Evolutionary conservation across 805 yeast genomes (phyloP).

Genomic region (Myxozyma lipomycoides): DNA sequence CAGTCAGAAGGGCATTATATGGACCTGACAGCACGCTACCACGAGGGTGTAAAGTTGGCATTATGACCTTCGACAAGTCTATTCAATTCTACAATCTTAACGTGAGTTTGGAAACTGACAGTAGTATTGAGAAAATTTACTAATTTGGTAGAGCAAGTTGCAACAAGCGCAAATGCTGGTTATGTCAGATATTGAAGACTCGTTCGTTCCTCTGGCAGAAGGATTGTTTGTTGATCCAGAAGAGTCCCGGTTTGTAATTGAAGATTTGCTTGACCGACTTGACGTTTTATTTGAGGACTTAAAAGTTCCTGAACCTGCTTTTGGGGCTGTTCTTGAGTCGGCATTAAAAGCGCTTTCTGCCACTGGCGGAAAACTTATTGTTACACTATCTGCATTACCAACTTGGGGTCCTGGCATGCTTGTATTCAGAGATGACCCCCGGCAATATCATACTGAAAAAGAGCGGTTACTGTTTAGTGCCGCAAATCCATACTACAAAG

Average conservation of each 20-base stretch:
- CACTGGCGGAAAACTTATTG: conserved; percentile 74
- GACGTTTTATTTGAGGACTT: conserved; percentile 45
- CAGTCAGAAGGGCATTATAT: conserved; percentile 56
- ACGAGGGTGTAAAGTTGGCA: conserved; percentile 54
- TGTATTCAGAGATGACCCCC: conserved; percentile 35
- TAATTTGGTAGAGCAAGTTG: conserved; percentile 33
- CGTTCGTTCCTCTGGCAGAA: conserved; percentile 71
- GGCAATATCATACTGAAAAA: conserved; percentile 36
- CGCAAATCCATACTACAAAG: conserved; percentile 57
- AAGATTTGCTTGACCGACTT: conserved; percentile 59
- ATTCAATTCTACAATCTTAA: conserved; percentile 70
- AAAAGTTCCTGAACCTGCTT: conserved; percentile 57
- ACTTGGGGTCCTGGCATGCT: conserved; percentile 73
- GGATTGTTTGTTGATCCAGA: conserved; percentile 80
- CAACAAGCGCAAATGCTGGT: conserved; percentile 57
- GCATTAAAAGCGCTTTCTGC: conserved; percentile 57
- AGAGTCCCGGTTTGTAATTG: conserved; percentile 60
- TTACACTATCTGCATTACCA: conserved; percentile 66
- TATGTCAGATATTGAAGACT: conserved; percentile 67
- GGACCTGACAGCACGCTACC: conserved; percentile 40
- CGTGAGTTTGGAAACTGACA: conserved; percentile 34
- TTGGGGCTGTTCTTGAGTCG: conserved; percentile 71
- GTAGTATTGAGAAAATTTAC: background rate
- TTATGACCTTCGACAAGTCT: conserved; percentile 69
- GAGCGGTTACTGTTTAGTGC: conserved; percentile 55